phyloP scores from a whole-genome alignment of 225 moss, liverwort and hornwort genomes.

The Climacium dendroides region DNA sequence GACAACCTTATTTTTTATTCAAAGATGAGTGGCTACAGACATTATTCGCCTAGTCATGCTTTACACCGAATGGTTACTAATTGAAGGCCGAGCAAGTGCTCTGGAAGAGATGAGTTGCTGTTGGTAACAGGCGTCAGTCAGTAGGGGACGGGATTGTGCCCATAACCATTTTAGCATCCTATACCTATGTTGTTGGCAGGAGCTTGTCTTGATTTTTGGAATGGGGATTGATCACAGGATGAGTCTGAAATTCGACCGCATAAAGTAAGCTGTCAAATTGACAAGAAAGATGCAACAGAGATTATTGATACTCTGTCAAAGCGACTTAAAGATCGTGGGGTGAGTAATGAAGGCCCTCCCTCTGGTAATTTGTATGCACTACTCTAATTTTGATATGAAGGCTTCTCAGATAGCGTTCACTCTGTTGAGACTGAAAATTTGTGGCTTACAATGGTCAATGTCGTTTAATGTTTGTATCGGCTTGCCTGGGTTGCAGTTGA shows the following conservation, averaged over 20 bases:
- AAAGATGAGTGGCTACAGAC: background rate
- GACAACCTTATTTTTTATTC: background rate
- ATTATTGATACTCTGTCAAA: slow-evolving; percentile 26
- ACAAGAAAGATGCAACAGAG: slow-evolving; percentile 37
- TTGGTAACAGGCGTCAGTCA: background rate
- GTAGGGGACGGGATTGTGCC: background rate
- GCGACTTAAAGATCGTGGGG: slow-evolving; percentile 44
- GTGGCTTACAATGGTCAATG: background rate
- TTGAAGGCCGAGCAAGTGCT: background rate
- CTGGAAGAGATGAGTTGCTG: background rate
- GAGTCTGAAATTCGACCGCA: slow-evolving; percentile 54
- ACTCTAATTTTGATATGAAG: background rate
- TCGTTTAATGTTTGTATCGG: background rate
- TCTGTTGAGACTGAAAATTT: background rate
- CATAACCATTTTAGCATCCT: background rate
- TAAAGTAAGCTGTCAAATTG: slow-evolving; percentile 67
- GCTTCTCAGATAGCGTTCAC: background rate
- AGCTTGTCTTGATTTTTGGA: background rate
- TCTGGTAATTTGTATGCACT: background rate
- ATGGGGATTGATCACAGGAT: slow-evolving; percentile 24
- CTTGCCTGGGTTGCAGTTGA: slow-evolving; percentile 29
- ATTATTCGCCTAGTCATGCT: background rate
- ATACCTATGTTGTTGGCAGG: background rate
- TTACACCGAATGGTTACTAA: background rate
- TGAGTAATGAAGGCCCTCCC: background rate